Evolutionary conservation across 2,329 filamentous ascomycete species (phyloP), one percentile per base, ranked within the genome.

Genomic region (Catunica adiposa): DNA sequence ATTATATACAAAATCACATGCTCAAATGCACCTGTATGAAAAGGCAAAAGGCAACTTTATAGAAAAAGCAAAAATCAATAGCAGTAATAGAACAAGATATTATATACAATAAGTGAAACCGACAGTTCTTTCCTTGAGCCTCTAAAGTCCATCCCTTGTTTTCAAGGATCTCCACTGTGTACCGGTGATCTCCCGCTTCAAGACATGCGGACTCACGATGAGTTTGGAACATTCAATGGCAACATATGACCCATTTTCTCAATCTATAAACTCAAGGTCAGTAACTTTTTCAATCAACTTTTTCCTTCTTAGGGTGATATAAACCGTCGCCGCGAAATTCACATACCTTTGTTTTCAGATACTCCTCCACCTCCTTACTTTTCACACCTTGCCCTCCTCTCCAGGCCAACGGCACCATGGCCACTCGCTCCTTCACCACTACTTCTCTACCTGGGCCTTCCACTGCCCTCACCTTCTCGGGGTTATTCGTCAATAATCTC

Each of bases 381-480:
- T 80, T 79, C 60, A 97, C 87, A 0, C 92, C 92, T 42, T 83
- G 83, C 62, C 82, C 79, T 1, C 86, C 87, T 65, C 86, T 86
- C 92, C 92, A 98, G 8, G 88, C 89, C 59, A 97, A 67, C 2
- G 92, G 92, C 57, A 98, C 83, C 92, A 98, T 98, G 1, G 89
- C 83, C 11, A 98, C 89, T 48, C 92, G 73, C 69, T 97, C 90
- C 61, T 78, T 86, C 1, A 98, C 92, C 7, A 84, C 76, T 11
- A 98, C 76, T 69, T 98, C 90, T 9, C 89, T 74, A 61, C 86
- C 86, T 0, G 89, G 89, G 0, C 92, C 92, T 67, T 98, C 92
- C 0, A 98, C 86, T 0, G 92, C 92, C 15, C 88, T 76, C 44
- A 98, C 86, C 72, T 98, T 98, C 63, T 98, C 92, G 0, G 92